phyloP scores from a whole-genome alignment of 2,329 filamentous ascomycete genomes.

The Xylaria sp. region DNA sequence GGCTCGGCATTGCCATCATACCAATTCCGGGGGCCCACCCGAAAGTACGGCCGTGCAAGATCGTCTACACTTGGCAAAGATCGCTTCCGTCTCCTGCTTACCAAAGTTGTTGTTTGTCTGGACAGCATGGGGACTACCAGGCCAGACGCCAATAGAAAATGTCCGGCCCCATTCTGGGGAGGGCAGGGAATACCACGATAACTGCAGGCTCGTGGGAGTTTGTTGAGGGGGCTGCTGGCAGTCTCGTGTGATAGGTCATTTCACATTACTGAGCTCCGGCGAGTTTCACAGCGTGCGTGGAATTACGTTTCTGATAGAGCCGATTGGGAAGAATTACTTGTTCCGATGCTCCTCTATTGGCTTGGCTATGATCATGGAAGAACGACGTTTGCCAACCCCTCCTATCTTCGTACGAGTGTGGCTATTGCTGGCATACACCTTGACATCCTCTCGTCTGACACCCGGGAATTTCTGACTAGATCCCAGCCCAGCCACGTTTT shows the following conservation, averaged over 20 bases:
- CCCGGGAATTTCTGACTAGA: neutral
- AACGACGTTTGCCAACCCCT: constrained; percentile 8
- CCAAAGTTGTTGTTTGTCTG: constrained; percentile 6
- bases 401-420: constrained; percentile 18
- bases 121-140: constrained; percentile 15
- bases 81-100: constrained; percentile 12
- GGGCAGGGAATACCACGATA: constrained; percentile 11
- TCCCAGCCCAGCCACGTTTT: neutral
- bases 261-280: constrained; percentile 16
- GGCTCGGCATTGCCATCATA: constrained; percentile 38
- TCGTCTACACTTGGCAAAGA: constrained; percentile 20
- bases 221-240: constrained; percentile 15
- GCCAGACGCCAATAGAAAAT: constrained; percentile 14
- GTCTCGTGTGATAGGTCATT: constrained; percentile 25
- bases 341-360: constrained; percentile 20
- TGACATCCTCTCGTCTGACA: constrained; percentile 3
- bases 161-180: neutral
- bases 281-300: constrained; percentile 29
- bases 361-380: constrained; percentile 10
- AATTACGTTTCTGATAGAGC: constrained; percentile 15
- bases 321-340: constrained; percentile 15
- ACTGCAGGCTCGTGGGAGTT: constrained; percentile 7
- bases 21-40: constrained; percentile 29
- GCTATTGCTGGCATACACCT: constrained; percentile 10
- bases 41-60: constrained; percentile 17